Evolutionary conservation across 805 yeast genomes (phyloP), one percentile per base, ranked within the genome.

Genomic region (Starmerella geochares): DNA sequence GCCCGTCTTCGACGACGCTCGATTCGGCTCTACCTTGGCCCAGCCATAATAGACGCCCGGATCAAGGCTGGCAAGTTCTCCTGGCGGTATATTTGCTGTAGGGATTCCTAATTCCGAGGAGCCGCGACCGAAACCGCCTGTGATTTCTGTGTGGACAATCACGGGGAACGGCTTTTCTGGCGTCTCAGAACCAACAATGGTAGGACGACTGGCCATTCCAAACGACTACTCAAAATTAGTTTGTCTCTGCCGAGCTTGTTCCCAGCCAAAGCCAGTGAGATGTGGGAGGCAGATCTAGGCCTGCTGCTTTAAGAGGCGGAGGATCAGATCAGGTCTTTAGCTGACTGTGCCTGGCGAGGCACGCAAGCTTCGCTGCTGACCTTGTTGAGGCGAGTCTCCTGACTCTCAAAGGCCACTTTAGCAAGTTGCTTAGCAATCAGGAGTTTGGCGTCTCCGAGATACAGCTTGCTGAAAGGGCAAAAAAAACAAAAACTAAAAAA

Each of bases 31-130:
- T 3, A 75, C 65, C 42, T 63, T 59, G 7, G 80, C 78, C 71
- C 76, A 87, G 1, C 99, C 99, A 62, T 79, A 92, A 66, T 92
- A 92, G 8, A 92, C 90, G 3, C 99, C 99, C 0, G 90, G 75
- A 75, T 70, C 42, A 4, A 66, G 64, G 3, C 65, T 52, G 0
- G 77, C 73, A 20, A 76, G 68, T 32, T 71, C 67, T 2, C 69
- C 71, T 3, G 84, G 75, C 1, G 86, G 83, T 4, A 90, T 76
- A 61, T 90, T 90, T 6, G 96, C 97, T 0, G 99, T 92, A 2
- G 98, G 98, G 39, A 87, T 83, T 0, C 97, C 97, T 37, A 92
- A 72, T 58, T 86, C 96, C 0, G 92, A 66, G 0, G 96, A 86
- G 0, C 99, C 99, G 48, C 99, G 75, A 5, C 98, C 99, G 67